Evolutionary conservation across 192 early-diverging fungal genomes (phyloP), one percentile per base, ranked within the genome.

Genomic region (Podila minutissima): DNA sequence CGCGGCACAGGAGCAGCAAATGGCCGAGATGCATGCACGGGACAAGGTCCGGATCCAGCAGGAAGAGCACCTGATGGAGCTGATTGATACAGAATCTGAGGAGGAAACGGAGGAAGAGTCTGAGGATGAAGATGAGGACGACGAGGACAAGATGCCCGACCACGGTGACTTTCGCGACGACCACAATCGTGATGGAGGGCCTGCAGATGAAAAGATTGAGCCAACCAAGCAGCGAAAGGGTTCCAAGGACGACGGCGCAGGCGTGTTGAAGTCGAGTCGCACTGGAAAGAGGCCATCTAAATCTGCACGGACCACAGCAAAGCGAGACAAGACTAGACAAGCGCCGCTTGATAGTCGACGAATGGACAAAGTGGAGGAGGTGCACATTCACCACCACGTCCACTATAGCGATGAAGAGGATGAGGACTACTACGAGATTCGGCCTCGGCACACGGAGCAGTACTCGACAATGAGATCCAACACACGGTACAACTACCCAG

Each of bases 321-420:
- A 29, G 24, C 74, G 63, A 2, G 69, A 67, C 33, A 76, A 76
- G 26, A 60, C 63, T 2, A 46, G 41, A 5, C 64, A 58, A 22
- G 62, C 58, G 11, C 11, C 53, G 24, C 2, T 55, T 3, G 68
- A 70, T 19, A 51, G 29, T 29, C 62, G 48, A 24, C 62, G 57
- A 17, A 53, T 59, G 10, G 75, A 72, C 22, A 71, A 68, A 28
- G 59, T 68, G 28, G 75, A 78, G 41, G 69, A 78, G 33, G 75
- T 79, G 19, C 75, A 79, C 32, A 71, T 79, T 59, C 75, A 79
- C 28, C 75, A 72, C 46, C 75, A 72, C 20, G 65, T 72, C 37
- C 62, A 79, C 19, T 79, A 66, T 51, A 51, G 59, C 17, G 69
- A 66, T 20, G 66, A 60, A 0, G 64, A 63, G 20, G 33, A 35